A percentile compares a stretch with the other conserved stretches of the same genome.
Evolutionary conservation across 2,329 filamentous ascomycete genomes (phyloP).

Genomic region (Trichoderma sp.): DNA sequence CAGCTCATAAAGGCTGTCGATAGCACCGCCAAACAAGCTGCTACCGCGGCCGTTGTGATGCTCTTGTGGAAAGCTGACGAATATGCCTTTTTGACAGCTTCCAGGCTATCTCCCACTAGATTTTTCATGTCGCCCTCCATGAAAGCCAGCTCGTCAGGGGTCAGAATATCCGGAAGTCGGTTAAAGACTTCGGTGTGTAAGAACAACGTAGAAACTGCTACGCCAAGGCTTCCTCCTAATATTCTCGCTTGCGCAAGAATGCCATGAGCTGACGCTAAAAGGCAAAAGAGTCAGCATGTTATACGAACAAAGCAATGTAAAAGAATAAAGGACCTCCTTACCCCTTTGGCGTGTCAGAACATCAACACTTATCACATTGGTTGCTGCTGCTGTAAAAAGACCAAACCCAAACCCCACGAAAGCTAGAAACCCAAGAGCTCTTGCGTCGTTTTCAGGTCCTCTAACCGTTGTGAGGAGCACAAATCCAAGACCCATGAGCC

Average conservation of each 20-base stretch:
- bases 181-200: conserved; percentile 34
- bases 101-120: conserved; percentile 32
- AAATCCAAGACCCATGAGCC: conserved; percentile 46
- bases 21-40: conserved; percentile 42
- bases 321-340: conserved; percentile 28
- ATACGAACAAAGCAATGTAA: conserved; percentile 21
- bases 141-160: conserved; percentile 30
- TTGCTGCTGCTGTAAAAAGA: conserved; percentile 46
- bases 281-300: background rate
- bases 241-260: conserved; percentile 52
- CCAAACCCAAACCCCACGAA: conserved; percentile 56
- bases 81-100: conserved; percentile 40
- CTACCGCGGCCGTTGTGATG: conserved; percentile 46
- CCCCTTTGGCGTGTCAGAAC: conserved; percentile 46
- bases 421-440: conserved; percentile 48
- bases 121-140: conserved; percentile 25
- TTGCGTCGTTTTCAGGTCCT: conserved; percentile 38
- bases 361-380: conserved; percentile 45
- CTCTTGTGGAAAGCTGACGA: conserved; percentile 45
- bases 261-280: conserved; percentile 50
- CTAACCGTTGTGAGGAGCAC: conserved; percentile 44
- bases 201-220: conserved; percentile 51
- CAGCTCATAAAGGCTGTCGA: conserved; percentile 40
- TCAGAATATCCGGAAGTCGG: conserved; percentile 31
- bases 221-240: conserved; percentile 54